Evolutionary conservation across 2,329 filamentous ascomycete species (phyloP), one percentile per base, ranked within the genome.

Genomic region (Colletotrichum gloeosporioides): DNA sequence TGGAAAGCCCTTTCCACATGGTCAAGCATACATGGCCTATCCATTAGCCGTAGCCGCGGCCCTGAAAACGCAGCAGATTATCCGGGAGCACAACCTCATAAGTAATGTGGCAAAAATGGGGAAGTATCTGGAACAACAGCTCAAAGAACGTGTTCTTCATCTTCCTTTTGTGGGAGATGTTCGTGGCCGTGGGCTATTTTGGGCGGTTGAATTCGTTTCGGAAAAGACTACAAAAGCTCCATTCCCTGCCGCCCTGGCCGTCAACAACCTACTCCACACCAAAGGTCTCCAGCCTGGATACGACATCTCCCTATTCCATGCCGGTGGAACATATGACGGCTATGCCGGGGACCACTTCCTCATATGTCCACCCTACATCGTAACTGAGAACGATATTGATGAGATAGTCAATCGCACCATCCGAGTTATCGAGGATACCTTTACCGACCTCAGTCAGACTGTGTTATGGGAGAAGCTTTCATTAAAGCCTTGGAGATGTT

Each of bases 221-320:
- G 36, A 44, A 5, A 44, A 44, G 36, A 44, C 36, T 16, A 44
- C 36, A 44, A 44, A 44, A 44, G 36, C 36, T 18, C 36, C 36
- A 3, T 44, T 44, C 0, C 36, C 36, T 44, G 0, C 36, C 16
- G 3, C 0, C 4, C 16, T 44, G 16, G 36, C 18, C 0, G 16
- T 44, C 36, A 44, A 44, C 36, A 44, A 44, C 36, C 36, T 44
- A 8, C 36, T 44, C 36, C 36, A 44, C 36, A 8, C 16, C 36
- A 44, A 18, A 44, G 36, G 36, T 10, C 8, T 44, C 36, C 1
- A 44, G 36, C 16, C 36, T 44, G 36, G 36, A 10, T 44, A 44
- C 36, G 16, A 44, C 8, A 44, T 44, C 8, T 44, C 36, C 4
- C 4, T 44, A 44, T 44, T 44, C 36, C 36, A 44, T 44, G 36